Conservation (phyloP, 176 grass and related monocot species). For the Cocos nucifera region DNA sequence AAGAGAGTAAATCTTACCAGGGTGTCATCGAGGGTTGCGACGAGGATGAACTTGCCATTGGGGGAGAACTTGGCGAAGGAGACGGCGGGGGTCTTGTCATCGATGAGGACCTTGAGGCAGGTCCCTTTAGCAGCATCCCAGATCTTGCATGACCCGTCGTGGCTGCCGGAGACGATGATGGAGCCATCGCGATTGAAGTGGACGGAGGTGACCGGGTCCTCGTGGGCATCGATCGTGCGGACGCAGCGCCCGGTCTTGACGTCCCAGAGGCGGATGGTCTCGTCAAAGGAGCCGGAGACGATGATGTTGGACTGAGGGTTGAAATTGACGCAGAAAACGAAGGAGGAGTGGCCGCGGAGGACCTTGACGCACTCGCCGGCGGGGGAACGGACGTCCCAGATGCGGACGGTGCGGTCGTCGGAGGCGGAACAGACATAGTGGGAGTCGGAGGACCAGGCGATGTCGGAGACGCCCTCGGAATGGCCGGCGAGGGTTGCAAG, state of each 20-base stretch:
- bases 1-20: conserved; percentile 34
- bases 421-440: conserved; percentile 13
- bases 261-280: conserved; percentile 80
- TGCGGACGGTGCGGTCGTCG: conserved; percentile 11
- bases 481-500: conserved; percentile 4
- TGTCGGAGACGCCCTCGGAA: conserved; percentile 9
- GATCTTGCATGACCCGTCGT: conserved; percentile 91
- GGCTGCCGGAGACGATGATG: conserved; percentile 85
- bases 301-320: conserved; percentile 71
- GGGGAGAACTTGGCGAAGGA: conserved; percentile 92
- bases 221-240: conserved; percentile 60
- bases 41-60: conserved; percentile 84
- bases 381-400: neutral
- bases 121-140: conserved; percentile 60
- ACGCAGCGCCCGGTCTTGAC: conserved; percentile 44
- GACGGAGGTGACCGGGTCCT: conserved; percentile 63
- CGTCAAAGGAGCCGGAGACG: conserved; percentile 72
- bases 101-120: conserved; percentile 85
- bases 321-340: conserved; percentile 90
- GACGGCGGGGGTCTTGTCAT: conserved; percentile 60
- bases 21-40: conserved; percentile 68
- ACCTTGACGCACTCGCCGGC: conserved; percentile 53
- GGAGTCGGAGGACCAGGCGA: conserved; percentile 6
- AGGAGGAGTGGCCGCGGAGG: conserved; percentile 58
- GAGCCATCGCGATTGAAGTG: conserved; percentile 86